Base-by-base conservation (phyloP, 2,329 filamentous ascomycete species). In the Fusarium verticillioides region DNA sequence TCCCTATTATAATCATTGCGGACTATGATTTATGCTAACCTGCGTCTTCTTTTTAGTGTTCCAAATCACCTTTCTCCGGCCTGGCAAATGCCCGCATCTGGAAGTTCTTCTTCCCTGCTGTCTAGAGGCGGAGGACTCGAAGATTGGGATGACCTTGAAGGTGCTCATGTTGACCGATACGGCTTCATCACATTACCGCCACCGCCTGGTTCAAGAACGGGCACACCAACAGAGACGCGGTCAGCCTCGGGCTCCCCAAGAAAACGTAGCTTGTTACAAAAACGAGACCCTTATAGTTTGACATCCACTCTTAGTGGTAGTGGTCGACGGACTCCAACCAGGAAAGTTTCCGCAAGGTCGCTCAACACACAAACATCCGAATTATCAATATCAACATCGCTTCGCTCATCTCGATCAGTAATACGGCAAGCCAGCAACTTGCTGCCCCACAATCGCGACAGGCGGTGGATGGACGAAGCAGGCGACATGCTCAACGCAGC, bases 71-170 rank as follows among this genome's bases (percentile, higher is more conserved):
- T 79, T 72, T 79, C 75, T 63, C 80, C 80, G 60, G 76, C 74
- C 37, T 81, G 78, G 77, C 79, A 72, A 77, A 82, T 82, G 71
- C 82, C 81, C 77, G 81, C 77, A 72, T 85, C 83, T 80, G 82
- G 77, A 82, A 85, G 81, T 80, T 85, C 83, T 72, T 85, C 81
- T 75, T 84, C 83, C 69, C 83, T 80, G 73, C 81, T 73, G 83
- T 85, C 77, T 81, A 84, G 85, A 52, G 40, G 77, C 58, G 88
- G 89, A 52, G 88, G 89, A 21, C 83, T 91, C 26, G 91, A 93
- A 78, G 90, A 93, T 76, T 92, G 90, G 90, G 88, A 92, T 75
- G 88, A 92, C 73, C 83, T 93, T 5, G 83, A 90, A 60, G 88
- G 86, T 37, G 84, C 83, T 56, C 87, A 90, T 78, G 88, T 93